phyloP scores from a whole-genome alignment of 208 protist genomes.

The Perkinsela sp. region DNA sequence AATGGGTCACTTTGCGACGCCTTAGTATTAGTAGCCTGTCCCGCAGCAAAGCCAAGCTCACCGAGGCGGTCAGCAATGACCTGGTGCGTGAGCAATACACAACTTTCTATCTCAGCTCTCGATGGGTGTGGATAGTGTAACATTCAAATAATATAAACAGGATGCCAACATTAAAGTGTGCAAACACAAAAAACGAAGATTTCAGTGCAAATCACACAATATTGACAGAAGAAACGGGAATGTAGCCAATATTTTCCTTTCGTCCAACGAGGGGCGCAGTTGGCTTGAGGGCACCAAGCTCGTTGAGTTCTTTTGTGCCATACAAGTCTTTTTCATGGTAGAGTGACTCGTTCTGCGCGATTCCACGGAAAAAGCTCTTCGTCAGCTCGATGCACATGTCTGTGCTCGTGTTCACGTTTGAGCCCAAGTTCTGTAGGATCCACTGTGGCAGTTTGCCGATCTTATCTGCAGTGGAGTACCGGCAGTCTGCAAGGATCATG shows the following conservation, averaged over 20 bases:
- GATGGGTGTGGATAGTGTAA: neutral
- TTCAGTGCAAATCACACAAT: neutral
- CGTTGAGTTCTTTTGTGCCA: neutral
- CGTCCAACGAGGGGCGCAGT: neutral
- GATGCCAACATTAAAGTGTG: no score
- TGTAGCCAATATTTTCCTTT: neutral
- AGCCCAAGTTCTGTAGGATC: slow-evolving; percentile 58
- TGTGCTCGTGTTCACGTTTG: slow-evolving; percentile 62
- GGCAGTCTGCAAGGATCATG: slow-evolving; percentile 90
- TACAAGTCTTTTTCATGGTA: slow-evolving; percentile 4
- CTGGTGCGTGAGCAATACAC: neutral
- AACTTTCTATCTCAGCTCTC: neutral
- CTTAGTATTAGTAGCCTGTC: neutral
- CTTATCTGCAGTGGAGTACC: slow-evolving; percentile 82
- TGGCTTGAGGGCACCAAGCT: neutral
- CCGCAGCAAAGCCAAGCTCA: neutral
- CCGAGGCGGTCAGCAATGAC: neutral
- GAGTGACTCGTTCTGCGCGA: slow-evolving; percentile 37
- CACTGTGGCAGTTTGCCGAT: slow-evolving; percentile 60
- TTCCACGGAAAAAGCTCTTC: slow-evolving; percentile 68
- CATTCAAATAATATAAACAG: neutral
- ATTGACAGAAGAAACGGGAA: neutral
- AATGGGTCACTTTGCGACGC: neutral
- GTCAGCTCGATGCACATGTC: slow-evolving; percentile 55
- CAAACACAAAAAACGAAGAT: no score